Evolutionary conservation across 257 asterid genomes (phyloP), one percentile per base, ranked within the genome.

Genomic region (Prunella vulgaris): DNA sequence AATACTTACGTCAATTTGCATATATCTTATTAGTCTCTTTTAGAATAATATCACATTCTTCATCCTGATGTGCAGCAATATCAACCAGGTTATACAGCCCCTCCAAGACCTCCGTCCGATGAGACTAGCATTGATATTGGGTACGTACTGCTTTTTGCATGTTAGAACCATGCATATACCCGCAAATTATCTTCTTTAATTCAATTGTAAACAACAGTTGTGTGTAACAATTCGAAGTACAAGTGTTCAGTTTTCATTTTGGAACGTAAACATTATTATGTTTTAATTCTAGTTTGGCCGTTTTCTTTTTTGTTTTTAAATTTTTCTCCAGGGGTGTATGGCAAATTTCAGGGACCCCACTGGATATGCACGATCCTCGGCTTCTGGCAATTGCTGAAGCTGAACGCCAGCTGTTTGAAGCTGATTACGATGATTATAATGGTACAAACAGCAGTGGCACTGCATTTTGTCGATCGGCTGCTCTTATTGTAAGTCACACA

Each of bases 381-480:
- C 80, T 94, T 63, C 76, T 86, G 78, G 95, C 97, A 67, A 84
- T 91, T 78, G 95, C 99, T 46, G 97, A 94, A 78, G 97, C 97
- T 52, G 97, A 93, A 62, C 96, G 93, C 64, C 96, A 90, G 76
- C 69, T 93, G 64, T 71, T 93, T 74, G 99, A 93, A 72, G 89
- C 96, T 73, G 98, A 93, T 66, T 90, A 88, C 73, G 99, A 91
- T 56, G 95, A 91, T 68, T 87, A 87, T 72, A 83, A 84, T 70
- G 84, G 88, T 53, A 59, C 90, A 58, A 87, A 84, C 82, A 90
- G 88, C 69, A 84, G 88, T 20, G 97, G 96, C 56, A 87, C 97
- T 40, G 96, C 97, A 53, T 94, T 94, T 77, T 94, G 95, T 79
- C 97, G 97, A 70, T 91, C 97, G 8, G 96, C 95, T 82, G 99